Conservation (phyloP, 352 stramenopile species). For the Albugo candida region DNA sequence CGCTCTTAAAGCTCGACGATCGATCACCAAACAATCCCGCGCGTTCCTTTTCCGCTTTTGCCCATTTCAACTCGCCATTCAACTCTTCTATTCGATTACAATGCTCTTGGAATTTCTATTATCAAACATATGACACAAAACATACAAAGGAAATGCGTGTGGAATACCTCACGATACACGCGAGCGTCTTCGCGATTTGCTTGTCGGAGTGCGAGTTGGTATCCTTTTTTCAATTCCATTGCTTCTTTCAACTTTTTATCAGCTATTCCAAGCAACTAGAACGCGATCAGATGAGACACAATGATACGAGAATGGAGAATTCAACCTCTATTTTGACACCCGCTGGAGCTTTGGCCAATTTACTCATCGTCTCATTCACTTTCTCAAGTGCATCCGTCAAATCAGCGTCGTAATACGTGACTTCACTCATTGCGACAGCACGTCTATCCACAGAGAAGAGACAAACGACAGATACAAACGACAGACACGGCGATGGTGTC, state of each 20-base stretch:
- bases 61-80: slow-evolving; percentile 57
- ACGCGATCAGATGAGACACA: background rate
- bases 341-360: slow-evolving; percentile 53
- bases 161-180: slow-evolving; percentile 43
- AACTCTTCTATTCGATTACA: slow-evolving; percentile 61
- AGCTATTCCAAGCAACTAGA: slow-evolving; percentile 47
- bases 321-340: slow-evolving; percentile 45
- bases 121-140: background rate
- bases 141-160: background rate
- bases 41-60: slow-evolving; percentile 55
- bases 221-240: slow-evolving; percentile 72
- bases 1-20: slow-evolving; percentile 5
- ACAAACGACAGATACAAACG: background rate
- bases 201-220: slow-evolving; percentile 59
- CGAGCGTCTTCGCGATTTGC: slow-evolving; percentile 42
- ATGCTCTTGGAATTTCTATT: slow-evolving; percentile 72
- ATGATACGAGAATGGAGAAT: background rate
- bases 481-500: no score
- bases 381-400: slow-evolving; percentile 65
- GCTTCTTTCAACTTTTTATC: slow-evolving; percentile 74
- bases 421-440: slow-evolving; percentile 64
- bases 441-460: no score
- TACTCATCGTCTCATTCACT: slow-evolving; percentile 72
- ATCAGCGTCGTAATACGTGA: slow-evolving; percentile 77
- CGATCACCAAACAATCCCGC: slow-evolving; percentile 56